Evolutionary conservation across 2,329 filamentous ascomycete species (phyloP).

Genomic region (Fusarium setosum): DNA sequence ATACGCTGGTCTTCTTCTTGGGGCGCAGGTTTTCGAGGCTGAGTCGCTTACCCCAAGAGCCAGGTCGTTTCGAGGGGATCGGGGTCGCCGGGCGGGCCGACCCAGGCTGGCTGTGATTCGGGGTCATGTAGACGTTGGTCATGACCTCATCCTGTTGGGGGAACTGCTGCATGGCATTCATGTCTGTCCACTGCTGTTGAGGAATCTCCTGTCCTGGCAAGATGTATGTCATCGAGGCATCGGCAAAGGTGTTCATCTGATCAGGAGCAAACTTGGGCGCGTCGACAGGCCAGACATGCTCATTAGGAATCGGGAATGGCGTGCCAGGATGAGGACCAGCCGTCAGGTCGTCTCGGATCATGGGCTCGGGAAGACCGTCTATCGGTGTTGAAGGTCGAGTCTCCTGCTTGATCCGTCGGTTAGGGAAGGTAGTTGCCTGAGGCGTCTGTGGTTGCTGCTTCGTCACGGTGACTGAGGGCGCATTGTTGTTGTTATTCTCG

Average conservation of each 20-base stretch:
- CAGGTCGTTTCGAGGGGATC: constrained; percentile 52
- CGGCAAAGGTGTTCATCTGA: constrained; percentile 48
- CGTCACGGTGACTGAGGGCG: constrained; percentile 41
- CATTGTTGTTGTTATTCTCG: constrained; percentile 41
- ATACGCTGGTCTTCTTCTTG: constrained; percentile 49
- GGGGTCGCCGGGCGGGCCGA: constrained; percentile 51
- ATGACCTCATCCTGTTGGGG: constrained; percentile 45
- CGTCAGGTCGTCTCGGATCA: constrained; percentile 50
- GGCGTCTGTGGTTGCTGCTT: constrained; percentile 47
- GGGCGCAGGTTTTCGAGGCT: constrained; percentile 53
- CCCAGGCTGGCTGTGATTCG: constrained; percentile 35
- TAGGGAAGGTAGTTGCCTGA: constrained; percentile 43
- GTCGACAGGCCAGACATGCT: constrained; percentile 51
- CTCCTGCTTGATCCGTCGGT: constrained; percentile 49
- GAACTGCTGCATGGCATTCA: constrained; percentile 42
- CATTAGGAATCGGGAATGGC: constrained; percentile 54
- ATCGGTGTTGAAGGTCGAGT: constrained; percentile 51
- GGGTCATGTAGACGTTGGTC: constrained; percentile 42
- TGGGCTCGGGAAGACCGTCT: constrained; percentile 41
- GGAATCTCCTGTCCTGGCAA: constrained; percentile 43
- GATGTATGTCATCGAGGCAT: constrained; percentile 46
- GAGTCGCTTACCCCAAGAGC: constrained; percentile 52
- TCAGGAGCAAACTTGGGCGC: constrained; percentile 55
- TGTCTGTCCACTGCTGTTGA: constrained; percentile 41
- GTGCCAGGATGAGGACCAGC: constrained; percentile 54